These are phyloP conservation scores for Heracleum sosnowskyi DNA, from an alignment of 129 eudicot species.

Conservation along the genomic window DNA sequence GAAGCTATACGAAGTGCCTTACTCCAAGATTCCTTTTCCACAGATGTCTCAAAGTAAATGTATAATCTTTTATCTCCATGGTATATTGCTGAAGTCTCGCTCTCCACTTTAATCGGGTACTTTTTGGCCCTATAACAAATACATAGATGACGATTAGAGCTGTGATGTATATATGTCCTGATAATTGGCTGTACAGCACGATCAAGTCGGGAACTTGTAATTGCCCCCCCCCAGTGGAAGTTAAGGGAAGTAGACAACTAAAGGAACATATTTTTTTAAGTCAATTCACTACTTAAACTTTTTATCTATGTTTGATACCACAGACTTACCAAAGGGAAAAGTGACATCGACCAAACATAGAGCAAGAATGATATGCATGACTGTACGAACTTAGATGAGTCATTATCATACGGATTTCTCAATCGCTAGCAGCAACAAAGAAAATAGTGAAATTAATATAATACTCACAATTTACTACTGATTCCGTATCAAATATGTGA, in stretches of 20 bases:
- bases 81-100: slow-evolving; percentile 47
- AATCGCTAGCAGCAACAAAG: neutral
- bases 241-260: neutral
- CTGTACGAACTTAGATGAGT: neutral
- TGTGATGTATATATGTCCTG: neutral
- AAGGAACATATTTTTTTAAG: neutral
- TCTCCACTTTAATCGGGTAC: slow-evolving; percentile 84
- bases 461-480: too few relatives aligned
- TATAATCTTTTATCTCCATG: slow-evolving; percentile 56
- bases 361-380: neutral
- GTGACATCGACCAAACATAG: neutral
- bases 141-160: neutral
- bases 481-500: too few relatives aligned
- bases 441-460: too few relatives aligned
- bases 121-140: slow-evolving; percentile 67
- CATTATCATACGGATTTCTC: neutral
- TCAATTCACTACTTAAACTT: too few relatives aligned
- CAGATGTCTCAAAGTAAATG: slow-evolving; percentile 73
- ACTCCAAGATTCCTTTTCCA: slow-evolving; percentile 97
- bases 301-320: too few relatives aligned
- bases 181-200: neutral
- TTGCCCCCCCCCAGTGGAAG: neutral
- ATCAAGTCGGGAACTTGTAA: neutral
- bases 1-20: slow-evolving; percentile 84
- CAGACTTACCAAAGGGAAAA: neutral